Evolutionary conservation across 345 rosid genomes (phyloP).

Genomic region (Gossypium stocksii): DNA sequence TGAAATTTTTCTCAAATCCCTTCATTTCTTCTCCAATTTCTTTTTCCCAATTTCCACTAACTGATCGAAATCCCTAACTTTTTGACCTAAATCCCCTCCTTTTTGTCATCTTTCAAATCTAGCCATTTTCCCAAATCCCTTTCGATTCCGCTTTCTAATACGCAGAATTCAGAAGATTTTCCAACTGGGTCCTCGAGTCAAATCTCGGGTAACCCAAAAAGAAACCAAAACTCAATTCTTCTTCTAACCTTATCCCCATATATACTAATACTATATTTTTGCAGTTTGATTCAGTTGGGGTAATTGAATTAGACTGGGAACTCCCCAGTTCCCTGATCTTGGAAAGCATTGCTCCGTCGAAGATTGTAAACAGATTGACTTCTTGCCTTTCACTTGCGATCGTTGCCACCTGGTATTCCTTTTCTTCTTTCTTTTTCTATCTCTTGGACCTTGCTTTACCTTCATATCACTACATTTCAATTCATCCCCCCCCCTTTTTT

Average conservation of each 20-base stretch:
- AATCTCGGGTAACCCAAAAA: background rate
- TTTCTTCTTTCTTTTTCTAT: background rate
- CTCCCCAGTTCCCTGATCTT: slow-evolving; percentile 93
- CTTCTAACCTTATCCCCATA: background rate
- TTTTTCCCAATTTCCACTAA: too few species aligned
- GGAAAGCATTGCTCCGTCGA: slow-evolving; percentile 85
- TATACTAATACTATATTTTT: background rate
- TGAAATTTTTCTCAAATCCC: too few species aligned
- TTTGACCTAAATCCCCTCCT: too few species aligned
- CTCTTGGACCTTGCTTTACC: background rate
- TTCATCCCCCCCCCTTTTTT: background rate
- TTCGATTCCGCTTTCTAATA: background rate
- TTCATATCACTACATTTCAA: background rate
- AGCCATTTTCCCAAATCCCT: too few species aligned
- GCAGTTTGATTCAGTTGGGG: background rate
- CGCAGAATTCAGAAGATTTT: background rate
- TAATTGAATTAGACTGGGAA: slow-evolving; percentile 50
- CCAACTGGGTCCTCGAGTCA: background rate
- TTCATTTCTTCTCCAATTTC: too few species aligned
- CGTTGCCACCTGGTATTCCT: slow-evolving; percentile 61
- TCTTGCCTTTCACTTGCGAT: slow-evolving; percentile 95
- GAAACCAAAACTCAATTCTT: background rate
- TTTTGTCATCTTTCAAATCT: too few species aligned
- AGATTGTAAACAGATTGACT: slow-evolving; percentile 84
- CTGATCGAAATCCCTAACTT: too few species aligned